Base-by-base conservation (phyloP, 805 yeast genomes). In the Ogataea angusta region DNA sequence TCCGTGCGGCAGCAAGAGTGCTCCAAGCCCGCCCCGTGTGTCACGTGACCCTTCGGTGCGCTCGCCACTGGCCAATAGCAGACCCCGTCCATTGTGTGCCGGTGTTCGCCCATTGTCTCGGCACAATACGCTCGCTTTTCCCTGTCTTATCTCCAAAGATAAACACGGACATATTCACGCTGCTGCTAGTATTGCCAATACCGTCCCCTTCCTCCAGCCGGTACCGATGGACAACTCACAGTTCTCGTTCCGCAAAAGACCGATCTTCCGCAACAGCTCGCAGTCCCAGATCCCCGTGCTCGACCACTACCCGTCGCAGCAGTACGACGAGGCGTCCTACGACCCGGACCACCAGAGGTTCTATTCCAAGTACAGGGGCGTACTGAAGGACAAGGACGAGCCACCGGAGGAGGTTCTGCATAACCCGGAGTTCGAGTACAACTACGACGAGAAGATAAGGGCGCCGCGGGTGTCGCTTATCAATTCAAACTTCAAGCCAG, bases 391-490 rank as follows among this genome's bases (percentile, higher is more conserved):
- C 46, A 57, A 59, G 38, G 62, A 58, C 24, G 58, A 58, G 35
- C 52, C 52, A 9, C 57, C 61, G 1, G 61, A 53, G 16, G 56
- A 54, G 12, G 41, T 47, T n/a, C 34, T 52, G 21, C 52, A 56
- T 34, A 56, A 59, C 40, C 50, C 57, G 32, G 45, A 47, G 10
- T 60, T 51, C 43, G 62, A 60, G 31, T 57, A 69, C 44, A 68
- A 75, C 53, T 75, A 74, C 47, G 76, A 75, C 48, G 78, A 75
- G 44, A 75, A 73, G 49, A 76, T 75, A 35, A 56, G 80, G 42
- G 78, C 78, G 25, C 80, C 80, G 9, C 54, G 78, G 36, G 71
- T 74, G 75, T 64, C 69, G n/a, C 39, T 56, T 4, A 57, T 51
- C 10, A 53, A 65, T 30, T 40, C 59, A 2, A 34, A 10, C 16